Conservation (phyloP, 768 basidiomycete species). For the Lentinula aciculospora region DNA sequence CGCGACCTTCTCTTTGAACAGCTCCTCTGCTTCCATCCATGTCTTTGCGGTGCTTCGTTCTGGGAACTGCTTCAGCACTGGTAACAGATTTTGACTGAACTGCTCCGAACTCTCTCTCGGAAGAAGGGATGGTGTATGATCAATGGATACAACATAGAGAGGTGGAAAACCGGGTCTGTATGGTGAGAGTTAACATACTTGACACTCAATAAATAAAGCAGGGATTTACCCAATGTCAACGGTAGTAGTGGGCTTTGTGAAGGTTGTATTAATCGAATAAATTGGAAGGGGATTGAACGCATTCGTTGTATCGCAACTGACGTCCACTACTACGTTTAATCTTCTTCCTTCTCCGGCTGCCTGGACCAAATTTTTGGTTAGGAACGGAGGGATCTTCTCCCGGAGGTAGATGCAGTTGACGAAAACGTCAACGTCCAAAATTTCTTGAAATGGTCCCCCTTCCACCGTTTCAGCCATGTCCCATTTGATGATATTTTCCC, state of each 20-base stretch:
- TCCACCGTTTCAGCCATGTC: slow-evolving; percentile 94
- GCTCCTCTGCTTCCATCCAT: slow-evolving; percentile 82
- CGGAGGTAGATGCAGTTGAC: slow-evolving; percentile 99
- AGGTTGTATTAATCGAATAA: slow-evolving; percentile 90
- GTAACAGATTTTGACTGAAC: slow-evolving; percentile 82
- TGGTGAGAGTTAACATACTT: not conserved
- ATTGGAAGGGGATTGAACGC: slow-evolving; percentile 96
- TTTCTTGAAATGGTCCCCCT: slow-evolving; percentile 93
- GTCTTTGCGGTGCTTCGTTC: slow-evolving; percentile 61
- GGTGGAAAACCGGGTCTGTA: slow-evolving; percentile 55
- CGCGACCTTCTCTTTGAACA: slow-evolving; percentile 53
- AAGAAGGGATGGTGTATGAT: slow-evolving; percentile 91
- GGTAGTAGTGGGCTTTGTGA: slow-evolving; percentile 83
- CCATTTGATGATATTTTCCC: slow-evolving; percentile 95
- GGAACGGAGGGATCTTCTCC: slow-evolving; percentile 75
- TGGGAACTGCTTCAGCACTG: slow-evolving; percentile 75
- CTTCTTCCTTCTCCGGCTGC: slow-evolving; percentile 62
- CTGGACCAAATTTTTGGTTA: slow-evolving; percentile 62
- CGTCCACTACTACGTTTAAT: slow-evolving; percentile 86
- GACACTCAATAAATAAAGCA: not conserved
- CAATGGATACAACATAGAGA: slow-evolving; percentile 88
- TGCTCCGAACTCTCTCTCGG: slow-evolving; percentile 95
- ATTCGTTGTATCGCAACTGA: slow-evolving; percentile 98
- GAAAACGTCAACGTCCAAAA: slow-evolving; percentile 94
- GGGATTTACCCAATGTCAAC: slow-evolving; percentile 70